These are phyloP conservation scores for Fusarium chlamydosporum DNA, from an alignment of 2,329 filamentous ascomycete genomes.

Conservation along the genomic window DNA sequence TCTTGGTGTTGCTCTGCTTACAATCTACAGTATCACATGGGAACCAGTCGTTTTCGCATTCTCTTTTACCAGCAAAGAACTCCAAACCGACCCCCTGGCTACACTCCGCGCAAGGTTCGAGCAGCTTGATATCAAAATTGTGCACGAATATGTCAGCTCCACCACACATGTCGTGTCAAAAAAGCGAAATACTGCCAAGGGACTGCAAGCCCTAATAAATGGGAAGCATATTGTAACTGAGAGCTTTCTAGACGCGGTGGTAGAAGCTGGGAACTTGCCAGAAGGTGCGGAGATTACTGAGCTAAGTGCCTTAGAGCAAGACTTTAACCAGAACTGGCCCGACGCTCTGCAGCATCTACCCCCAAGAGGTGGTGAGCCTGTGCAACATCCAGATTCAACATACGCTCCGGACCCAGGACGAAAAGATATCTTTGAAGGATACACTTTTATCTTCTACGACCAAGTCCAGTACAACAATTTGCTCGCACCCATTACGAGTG, in stretches of 20 bases:
- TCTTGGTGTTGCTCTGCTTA: slow-evolving; percentile 24
- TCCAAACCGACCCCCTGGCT: slow-evolving; percentile 75
- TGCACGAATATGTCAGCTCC: slow-evolving; percentile 76
- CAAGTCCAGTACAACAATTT: slow-evolving; percentile 81
- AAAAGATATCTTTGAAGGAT: slow-evolving; percentile 82
- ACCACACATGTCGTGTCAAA: slow-evolving; percentile 92
- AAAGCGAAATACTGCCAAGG: slow-evolving; percentile 91
- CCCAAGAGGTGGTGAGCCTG: slow-evolving; percentile 80
- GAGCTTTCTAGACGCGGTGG: slow-evolving; percentile 80
- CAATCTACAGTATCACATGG: slow-evolving; percentile 77
- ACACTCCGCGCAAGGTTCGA: slow-evolving; percentile 77
- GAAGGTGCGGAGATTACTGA: slow-evolving; percentile 64
- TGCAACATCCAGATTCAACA: slow-evolving; percentile 74
- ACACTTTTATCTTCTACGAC: slow-evolving; percentile 90
- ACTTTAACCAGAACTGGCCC: slow-evolving; percentile 87
- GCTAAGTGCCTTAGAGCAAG: slow-evolving; percentile 75
- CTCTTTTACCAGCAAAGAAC: slow-evolving; percentile 79
- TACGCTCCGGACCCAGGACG: slow-evolving; percentile 79
- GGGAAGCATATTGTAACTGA: slow-evolving; percentile 82
- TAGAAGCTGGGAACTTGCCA: slow-evolving; percentile 68
- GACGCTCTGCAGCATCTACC: slow-evolving; percentile 79
- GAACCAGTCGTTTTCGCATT: slow-evolving; percentile 84
- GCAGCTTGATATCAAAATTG: slow-evolving; percentile 88
- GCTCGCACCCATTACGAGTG: slow-evolving; percentile 79
- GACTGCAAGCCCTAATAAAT: slow-evolving; percentile 87